Base-by-base conservation (phyloP, 2,329 filamentous ascomycete genomes). In the Aspergillus fructus region DNA sequence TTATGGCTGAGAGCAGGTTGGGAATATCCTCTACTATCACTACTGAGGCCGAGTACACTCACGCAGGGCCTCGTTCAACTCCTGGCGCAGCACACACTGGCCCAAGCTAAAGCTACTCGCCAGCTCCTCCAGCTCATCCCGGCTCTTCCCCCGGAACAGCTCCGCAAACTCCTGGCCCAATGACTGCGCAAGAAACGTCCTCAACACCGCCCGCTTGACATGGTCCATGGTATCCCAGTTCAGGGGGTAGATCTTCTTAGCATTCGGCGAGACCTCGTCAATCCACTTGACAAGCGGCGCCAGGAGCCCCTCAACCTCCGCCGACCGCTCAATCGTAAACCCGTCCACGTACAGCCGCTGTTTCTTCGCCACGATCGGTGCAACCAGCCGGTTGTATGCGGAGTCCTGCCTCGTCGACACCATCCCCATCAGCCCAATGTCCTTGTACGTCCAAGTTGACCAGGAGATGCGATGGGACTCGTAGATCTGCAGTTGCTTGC, bases 361-460 rank as follows among this genome's bases (percentile, higher is more conserved):
- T 8, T 40, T 49, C 13, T 40, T 49, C 30, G 40, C 33, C 11
- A 49, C 9, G 6, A 40, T 9, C 12, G 34, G 19, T 5, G n/a
- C 2, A 13, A 49, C 12, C 3, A 82, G 62, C n/a, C 72, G 73
- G 67, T 81, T 81, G 65, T 80, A 83, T 0, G 72, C 51, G 1
- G 72, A 77, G 4, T 77, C 68, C 0, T 76, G 75, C 23, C 72
- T 70, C 1, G 77, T 67, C 58, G 80, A 77, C 0, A 80, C 69
- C 79, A 84, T 81, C 5, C 81, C 81, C 68, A 82, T 79, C 50
- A 78, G 75, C 0, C 81, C 80, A 23, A 84, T 77, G 59, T 84
- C 81, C 65, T 83, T 84, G 68, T 82, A 83, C 1, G 80, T 67
- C 81, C 81, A 84, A 62, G 85, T 86, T 6, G 71, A 79, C 84